A percentile compares a stretch with the other conserved stretches of the same genome.
phyloP scores from a whole-genome alignment of 805 yeast species.

The Candida wancherniae region DNA sequence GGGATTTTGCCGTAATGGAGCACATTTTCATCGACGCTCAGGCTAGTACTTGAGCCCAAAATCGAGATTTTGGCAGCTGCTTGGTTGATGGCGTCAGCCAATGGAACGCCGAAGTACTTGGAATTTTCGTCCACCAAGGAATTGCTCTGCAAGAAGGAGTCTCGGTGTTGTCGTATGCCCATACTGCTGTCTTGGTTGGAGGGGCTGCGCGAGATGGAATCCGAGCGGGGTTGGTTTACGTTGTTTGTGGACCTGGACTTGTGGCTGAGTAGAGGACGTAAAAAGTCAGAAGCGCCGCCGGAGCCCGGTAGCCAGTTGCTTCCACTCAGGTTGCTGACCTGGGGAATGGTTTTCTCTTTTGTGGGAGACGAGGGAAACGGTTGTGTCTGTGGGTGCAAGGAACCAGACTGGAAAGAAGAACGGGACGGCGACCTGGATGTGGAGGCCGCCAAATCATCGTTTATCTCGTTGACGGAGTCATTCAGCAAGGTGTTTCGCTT shows the following conservation, averaged over 20 bases:
- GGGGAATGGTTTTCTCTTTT: constrained; percentile 7
- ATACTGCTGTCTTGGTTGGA: constrained; percentile 12
- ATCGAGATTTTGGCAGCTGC: constrained; percentile 77
- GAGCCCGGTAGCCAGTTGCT: constrained; percentile 3
- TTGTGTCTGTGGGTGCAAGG: constrained; percentile 12
- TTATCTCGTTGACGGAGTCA: constrained; percentile 36
- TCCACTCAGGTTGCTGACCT: neutral
- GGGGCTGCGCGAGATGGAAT: constrained; percentile 23
- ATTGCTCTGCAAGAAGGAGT: constrained; percentile 44
- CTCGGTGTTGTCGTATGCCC: constrained; percentile 43
- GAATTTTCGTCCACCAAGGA: constrained; percentile 42
- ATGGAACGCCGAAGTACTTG: constrained; percentile 74
- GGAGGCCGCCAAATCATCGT: constrained; percentile 16
- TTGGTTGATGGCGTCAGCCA: constrained; percentile 61
- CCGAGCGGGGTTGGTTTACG: constrained; percentile 36
- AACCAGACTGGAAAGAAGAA: constrained; percentile 12
- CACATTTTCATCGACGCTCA: constrained; percentile 46
- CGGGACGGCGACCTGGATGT: constrained; percentile 20
- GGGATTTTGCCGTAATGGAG: constrained; percentile 87
- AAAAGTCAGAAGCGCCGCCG: constrained; percentile 19
- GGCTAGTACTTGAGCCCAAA: constrained; percentile 38
- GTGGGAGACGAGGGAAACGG: constrained; percentile 12
- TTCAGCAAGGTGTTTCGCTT: constrained; percentile 34
- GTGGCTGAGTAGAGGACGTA: constrained; percentile 46
- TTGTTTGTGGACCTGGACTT: constrained; percentile 49